Evolutionary conservation across 805 yeast genomes (phyloP), one percentile per base, ranked within the genome.

Genomic region (Ogataea philodendri): DNA sequence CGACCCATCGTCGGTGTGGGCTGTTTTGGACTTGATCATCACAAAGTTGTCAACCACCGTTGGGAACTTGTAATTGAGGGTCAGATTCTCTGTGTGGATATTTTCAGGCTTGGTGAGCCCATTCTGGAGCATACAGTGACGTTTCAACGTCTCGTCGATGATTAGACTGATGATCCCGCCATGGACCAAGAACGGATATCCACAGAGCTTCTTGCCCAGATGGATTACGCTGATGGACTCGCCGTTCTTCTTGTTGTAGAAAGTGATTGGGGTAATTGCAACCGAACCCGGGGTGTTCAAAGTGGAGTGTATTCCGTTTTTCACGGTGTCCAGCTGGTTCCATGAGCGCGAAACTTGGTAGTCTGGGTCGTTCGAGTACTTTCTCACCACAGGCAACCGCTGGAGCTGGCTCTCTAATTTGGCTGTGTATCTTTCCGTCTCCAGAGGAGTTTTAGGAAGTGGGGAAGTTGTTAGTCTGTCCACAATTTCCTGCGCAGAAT

Each of bases 111-210:
- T 48, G 51, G 49, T 3, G 60, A 64, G 29, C 5, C 44, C 46
- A 14, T 39, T 42, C 19, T 48, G 53, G 14, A 46, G 42, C 8
- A 49, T 45, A 15, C 55, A 47, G 24, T 48, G 44, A 10, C 51
- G 35, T 45, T 79, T 78, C 62, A 81, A 72, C 5, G 83, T 70
- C 48, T 88, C 95, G 52, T 86, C 93, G 36, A 87, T 62, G 1
- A 88, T 63, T 0, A 94, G 80, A 7, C 89, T 94, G 19, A 88
- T 56, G 18, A 89, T 74, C 0, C 97, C 97, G 3, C 97, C 97
- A 55, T 88, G 97, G 3, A 86, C 72, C 13, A 89, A 62, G 49
- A 85, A 81, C 2, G 96, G 97, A 55, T 82, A 88, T 1, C 97
- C 97, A 26, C 90, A 79, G 14, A 88, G 59, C 42, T 72, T 73